Percentiles rank a stretch among this genome's conserved stretches.
These are phyloP conservation scores for Hymenoscyphus fructigenus DNA, from an alignment of 2,329 filamentous ascomycete species.

Conservation along the genomic window DNA sequence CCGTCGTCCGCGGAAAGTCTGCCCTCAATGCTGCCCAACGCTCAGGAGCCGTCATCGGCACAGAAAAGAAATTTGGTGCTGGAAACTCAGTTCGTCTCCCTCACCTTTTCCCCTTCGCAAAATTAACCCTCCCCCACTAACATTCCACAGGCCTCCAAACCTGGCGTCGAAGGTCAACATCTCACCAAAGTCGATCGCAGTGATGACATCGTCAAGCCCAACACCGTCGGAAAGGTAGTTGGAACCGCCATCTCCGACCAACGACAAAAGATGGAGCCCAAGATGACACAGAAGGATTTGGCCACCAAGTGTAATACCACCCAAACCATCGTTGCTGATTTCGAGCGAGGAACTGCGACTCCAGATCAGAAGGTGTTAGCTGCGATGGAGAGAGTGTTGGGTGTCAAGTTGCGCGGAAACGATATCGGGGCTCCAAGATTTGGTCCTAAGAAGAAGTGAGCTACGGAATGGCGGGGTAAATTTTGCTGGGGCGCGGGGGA, in stretches of 20 bases:
- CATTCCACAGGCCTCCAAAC: conserved; percentile 47
- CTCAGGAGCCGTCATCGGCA: conserved; percentile 70
- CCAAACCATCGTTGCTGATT: conserved; percentile 73
- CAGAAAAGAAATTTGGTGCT: conserved; percentile 86
- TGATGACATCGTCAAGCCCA: conserved; percentile 97
- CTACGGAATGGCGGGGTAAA: conserved; percentile 2
- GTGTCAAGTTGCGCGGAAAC: conserved; percentile 80
- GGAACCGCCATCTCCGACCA: conserved; percentile 79
- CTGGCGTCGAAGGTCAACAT: conserved; percentile 78
- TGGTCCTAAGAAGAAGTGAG: conserved; percentile 45
- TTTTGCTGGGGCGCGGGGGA: conserved; percentile 8
- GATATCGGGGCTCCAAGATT: conserved; percentile 86
- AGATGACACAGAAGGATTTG: conserved; percentile 90
- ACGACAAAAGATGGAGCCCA: conserved; percentile 79
- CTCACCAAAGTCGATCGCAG: conserved; percentile 96
- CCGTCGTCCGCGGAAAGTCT: conserved; percentile 78
- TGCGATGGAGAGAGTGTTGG: conserved; percentile 79
- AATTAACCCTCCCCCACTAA: conserved; percentile 14
- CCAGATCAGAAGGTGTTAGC: conserved; percentile 82
- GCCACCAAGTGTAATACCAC: conserved; percentile 91
- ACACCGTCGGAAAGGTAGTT: conserved; percentile 79
- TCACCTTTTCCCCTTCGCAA: conserved; percentile 6
- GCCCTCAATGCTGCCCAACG: conserved; percentile 89
- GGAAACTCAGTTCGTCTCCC: conserved; percentile 71
- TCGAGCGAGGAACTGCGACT: conserved; percentile 75